Evolutionary conservation across 495 filamentous ascomycete species (phyloP).

Genomic region (Aspergillus incahuasiensis): DNA sequence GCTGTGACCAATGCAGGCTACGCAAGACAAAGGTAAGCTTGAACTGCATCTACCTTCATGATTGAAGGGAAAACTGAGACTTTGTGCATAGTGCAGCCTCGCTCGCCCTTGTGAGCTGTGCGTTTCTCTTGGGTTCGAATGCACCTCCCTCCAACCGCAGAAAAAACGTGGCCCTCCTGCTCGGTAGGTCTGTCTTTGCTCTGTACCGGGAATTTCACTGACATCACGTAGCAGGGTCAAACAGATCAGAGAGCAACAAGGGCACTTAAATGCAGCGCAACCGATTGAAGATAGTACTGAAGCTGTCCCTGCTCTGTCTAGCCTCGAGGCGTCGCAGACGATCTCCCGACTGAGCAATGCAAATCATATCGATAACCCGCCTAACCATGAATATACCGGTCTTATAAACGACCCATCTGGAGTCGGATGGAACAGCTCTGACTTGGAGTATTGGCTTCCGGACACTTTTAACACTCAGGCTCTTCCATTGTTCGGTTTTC

Average conservation of each 20-base stretch:
- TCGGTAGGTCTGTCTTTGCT: constrained; percentile 29
- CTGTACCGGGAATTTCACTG: not conserved
- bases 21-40: constrained; percentile 38
- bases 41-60: not conserved
- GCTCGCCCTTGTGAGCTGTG: constrained; percentile 39
- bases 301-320: not conserved
- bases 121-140: constrained; percentile 40
- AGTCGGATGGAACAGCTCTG: constrained; percentile 30
- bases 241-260: constrained; percentile 40
- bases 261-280: constrained; percentile 20
- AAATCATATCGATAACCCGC: not conserved
- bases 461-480: constrained; percentile 33
- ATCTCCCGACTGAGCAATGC: not conserved
- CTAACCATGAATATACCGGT: not conserved
- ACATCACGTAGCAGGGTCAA: constrained; percentile 26
- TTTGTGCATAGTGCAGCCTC: constrained; percentile 32
- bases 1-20: constrained; percentile 43
- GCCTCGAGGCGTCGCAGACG: not conserved
- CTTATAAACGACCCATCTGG: constrained; percentile 6
- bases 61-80: not conserved
- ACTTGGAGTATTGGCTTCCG: constrained; percentile 41
- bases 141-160: constrained; percentile 42
- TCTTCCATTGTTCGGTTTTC: constrained; percentile 33
- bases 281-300: not conserved
- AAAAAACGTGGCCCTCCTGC: constrained; percentile 41